A percentile compares a stretch with the other conserved stretches of the same genome.
Conservation (phyloP, 371 early-diverging fungal species). For the Cokeromyces recurvatus region DNA sequence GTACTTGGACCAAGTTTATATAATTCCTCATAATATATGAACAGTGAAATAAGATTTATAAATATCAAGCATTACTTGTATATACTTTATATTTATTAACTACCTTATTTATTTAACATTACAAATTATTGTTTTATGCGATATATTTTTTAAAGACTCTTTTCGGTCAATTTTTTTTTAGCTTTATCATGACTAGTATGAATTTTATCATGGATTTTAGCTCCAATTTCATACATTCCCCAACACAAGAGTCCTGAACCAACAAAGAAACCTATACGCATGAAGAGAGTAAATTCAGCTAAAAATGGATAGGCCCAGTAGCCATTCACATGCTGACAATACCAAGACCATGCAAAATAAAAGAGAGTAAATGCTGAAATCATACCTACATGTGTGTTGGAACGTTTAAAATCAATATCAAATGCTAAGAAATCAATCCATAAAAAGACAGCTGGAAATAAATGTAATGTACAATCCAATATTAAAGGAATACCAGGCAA, state of each 20-base stretch:
- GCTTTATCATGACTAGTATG: conserved; percentile 7
- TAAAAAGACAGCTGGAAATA: conserved; percentile 38
- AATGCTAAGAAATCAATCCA: conserved; percentile 43
- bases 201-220: conserved; percentile 7
- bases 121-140: too few species aligned
- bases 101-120: too few species aligned
- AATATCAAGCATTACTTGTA: too few species aligned
- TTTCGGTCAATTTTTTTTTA: too few species aligned
- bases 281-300: conserved; percentile 15
- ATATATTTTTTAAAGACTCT: too few species aligned
- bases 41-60: too few species aligned
- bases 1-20: too few species aligned
- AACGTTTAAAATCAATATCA: conserved; percentile 33
- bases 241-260: conserved; percentile 28
- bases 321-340: conserved; percentile 31
- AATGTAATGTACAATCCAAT: conserved; percentile 35
- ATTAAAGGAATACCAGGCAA: conserved; percentile 26
- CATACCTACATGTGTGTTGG: conserved; percentile 20
- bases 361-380: conserved; percentile 27
- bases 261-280: conserved; percentile 26
- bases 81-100: too few species aligned
- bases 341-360: conserved; percentile 38
- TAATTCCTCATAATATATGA: too few species aligned
- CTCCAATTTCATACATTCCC: conserved; percentile 41
- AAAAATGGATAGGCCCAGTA: conserved; percentile 45